phyloP scores from a whole-genome alignment of 257 asterid species.

The Salvia splendens region DNA sequence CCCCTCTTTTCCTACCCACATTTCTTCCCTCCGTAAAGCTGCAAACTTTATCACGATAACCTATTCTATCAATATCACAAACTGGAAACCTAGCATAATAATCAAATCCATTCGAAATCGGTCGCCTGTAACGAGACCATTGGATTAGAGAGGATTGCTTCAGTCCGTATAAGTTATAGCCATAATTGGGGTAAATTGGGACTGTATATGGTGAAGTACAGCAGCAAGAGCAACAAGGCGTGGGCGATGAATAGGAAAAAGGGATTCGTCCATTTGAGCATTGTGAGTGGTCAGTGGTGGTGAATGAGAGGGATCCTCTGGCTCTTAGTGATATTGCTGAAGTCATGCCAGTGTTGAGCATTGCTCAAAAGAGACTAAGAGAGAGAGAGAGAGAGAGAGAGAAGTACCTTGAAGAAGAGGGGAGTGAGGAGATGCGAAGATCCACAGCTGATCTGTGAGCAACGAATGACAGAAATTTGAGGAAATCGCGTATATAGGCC shows the following conservation, averaged over 20 bases:
- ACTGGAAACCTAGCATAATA: conserved; percentile 42
- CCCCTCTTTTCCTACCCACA: conserved; percentile 45
- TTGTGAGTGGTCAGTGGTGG: conserved; percentile 44
- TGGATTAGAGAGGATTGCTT: conserved; percentile 82
- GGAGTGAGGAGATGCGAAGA: conserved; percentile 35
- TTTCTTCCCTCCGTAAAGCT: conserved; percentile 34
- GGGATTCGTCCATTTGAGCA: conserved; percentile 48
- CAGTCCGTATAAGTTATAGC: conserved; percentile 49
- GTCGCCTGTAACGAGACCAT: conserved; percentile 51
- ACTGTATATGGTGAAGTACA: conserved; percentile 41
- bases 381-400: conserved; percentile 7
- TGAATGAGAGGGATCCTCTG: conserved; percentile 48
- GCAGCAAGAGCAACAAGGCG: conserved; percentile 59
- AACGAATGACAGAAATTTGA: conserved; percentile 18
- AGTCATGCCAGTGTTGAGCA: conserved; percentile 60
- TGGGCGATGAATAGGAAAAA: conserved; percentile 47
- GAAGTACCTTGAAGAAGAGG: conserved; percentile 36
- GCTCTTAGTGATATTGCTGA: conserved; percentile 57
- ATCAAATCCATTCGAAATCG: conserved; percentile 54
- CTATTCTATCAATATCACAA: conserved; percentile 42
- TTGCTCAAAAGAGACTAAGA: conserved; percentile 38
- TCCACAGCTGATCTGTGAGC: conserved; percentile 28
- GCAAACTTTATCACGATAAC: conserved; percentile 43
- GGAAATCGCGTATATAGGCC: too few relatives aligned
- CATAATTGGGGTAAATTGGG: conserved; percentile 47